phyloP scores from a whole-genome alignment of 2,329 filamentous ascomycete species.

The Aspergillus sp. region DNA sequence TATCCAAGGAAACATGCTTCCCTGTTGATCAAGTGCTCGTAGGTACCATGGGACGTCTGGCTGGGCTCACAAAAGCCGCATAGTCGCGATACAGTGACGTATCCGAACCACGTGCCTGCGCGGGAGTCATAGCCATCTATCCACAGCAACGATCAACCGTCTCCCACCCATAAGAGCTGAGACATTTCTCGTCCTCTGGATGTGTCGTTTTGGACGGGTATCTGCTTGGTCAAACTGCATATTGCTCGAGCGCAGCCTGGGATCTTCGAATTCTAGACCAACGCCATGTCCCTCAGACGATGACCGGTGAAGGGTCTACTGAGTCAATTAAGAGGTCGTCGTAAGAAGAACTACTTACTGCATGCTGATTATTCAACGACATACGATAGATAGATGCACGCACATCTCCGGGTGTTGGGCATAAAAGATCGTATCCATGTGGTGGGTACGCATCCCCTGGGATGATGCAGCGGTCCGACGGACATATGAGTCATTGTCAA shows the following conservation, averaged over 20 bases:
- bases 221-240: not conserved
- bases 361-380: not conserved
- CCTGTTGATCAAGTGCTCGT: not conserved
- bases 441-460: constrained; percentile 1
- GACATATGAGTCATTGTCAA: constrained; percentile 11
- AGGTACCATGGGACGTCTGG: not conserved
- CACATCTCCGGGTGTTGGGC: constrained; percentile 15
- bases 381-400: not conserved
- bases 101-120: not conserved
- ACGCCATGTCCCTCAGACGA: not conserved
- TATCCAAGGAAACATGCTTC: not conserved
- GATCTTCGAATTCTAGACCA: constrained; percentile 1
- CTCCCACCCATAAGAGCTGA: not conserved
- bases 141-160: not conserved
- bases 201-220: not conserved
- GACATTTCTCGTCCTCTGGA: not conserved
- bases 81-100: not conserved
- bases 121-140: not conserved
- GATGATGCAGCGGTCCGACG: not conserved
- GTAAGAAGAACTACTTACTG: not conserved
- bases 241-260: not conserved
- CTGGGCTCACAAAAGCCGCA: not conserved
- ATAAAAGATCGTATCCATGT: constrained; percentile 10
- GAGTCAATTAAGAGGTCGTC: not conserved
- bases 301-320: not conserved